These are phyloP conservation scores for Talaromyces sp. DNA, from an alignment of 2,329 filamentous ascomycete species.

Conservation along the genomic window DNA sequence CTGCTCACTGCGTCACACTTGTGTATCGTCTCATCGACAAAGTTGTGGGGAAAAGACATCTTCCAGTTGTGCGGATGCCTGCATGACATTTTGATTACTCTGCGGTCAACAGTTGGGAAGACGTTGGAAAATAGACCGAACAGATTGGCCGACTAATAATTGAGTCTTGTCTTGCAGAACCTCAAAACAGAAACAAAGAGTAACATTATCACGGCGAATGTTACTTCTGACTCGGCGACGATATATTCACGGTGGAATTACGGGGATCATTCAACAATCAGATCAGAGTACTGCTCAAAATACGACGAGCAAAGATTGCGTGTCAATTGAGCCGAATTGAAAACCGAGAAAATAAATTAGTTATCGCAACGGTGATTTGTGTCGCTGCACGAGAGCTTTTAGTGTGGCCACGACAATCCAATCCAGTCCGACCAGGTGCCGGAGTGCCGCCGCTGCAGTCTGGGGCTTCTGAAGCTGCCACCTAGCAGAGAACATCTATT, in stretches of 20 bases:
- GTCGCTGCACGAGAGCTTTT: slow-evolving; percentile 4
- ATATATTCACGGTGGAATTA: background rate
- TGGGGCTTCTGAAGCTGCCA: background rate
- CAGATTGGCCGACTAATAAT: slow-evolving; percentile 3
- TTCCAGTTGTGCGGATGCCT: background rate
- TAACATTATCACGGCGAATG: background rate
- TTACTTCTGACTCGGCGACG: slow-evolving; percentile 3
- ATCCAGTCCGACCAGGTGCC: background rate
- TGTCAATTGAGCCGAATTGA: background rate
- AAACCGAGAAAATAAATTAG: background rate
- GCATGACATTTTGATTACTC: background rate
- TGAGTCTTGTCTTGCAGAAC: background rate
- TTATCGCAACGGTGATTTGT: background rate
- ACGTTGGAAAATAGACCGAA: background rate
- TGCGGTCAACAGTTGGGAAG: background rate
- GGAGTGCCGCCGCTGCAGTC: background rate
- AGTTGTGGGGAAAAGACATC: slow-evolving; percentile 1
- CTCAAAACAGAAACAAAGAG: background rate
- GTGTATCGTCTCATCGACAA: background rate
- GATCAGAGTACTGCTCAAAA: background rate
- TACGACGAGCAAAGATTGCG: background rate
- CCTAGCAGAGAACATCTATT: slow-evolving; percentile 1
- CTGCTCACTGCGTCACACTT: background rate
- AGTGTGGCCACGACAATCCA: slow-evolving; percentile 7
- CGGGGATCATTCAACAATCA: background rate